phyloP scores from a whole-genome alignment of 2,329 filamentous ascomycete species.

The Neonectria ditissima region DNA sequence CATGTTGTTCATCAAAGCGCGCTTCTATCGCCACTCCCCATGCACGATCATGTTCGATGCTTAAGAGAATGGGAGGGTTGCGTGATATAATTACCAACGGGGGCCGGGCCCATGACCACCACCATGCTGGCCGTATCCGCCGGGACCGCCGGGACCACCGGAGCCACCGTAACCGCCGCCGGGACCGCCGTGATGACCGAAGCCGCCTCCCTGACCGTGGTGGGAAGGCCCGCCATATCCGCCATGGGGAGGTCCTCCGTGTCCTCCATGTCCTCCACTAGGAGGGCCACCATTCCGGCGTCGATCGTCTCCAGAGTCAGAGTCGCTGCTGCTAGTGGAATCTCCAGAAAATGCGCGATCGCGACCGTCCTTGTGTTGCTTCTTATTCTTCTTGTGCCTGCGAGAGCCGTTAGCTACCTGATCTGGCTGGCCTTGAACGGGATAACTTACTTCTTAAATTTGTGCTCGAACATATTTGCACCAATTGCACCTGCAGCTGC shows the following conservation, averaged over 20 bases:
- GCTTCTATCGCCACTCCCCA: too few relatives aligned
- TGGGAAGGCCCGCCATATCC: slow-evolving; percentile 4
- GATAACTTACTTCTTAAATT: slow-evolving; percentile 45
- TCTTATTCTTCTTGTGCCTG: slow-evolving; percentile 43
- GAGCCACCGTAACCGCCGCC: background rate
- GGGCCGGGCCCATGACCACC: background rate
- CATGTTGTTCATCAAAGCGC: background rate
- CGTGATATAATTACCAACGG: background rate
- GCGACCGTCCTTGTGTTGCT: slow-evolving; percentile 38
- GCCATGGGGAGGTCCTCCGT: too few relatives aligned
- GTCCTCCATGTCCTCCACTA: background rate
- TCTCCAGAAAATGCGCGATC: slow-evolving; percentile 34
- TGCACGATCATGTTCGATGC: background rate
- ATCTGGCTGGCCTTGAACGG: background rate
- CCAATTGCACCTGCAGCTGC: slow-evolving; percentile 62
- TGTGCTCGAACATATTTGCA: slow-evolving; percentile 60
- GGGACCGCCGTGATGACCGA: slow-evolving; percentile 4
- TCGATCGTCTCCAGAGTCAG: slow-evolving; percentile 37
- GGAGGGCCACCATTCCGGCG: slow-evolving; percentile 5
- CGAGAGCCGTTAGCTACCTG: background rate
- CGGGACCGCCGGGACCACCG: background rate
- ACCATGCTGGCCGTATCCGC: background rate
- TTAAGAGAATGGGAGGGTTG: background rate
- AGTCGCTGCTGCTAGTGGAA: slow-evolving; percentile 43
- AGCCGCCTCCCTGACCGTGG: background rate